phyloP scores from a whole-genome alignment of 306 rosid species.

The Cucurbita ficifolia region DNA sequence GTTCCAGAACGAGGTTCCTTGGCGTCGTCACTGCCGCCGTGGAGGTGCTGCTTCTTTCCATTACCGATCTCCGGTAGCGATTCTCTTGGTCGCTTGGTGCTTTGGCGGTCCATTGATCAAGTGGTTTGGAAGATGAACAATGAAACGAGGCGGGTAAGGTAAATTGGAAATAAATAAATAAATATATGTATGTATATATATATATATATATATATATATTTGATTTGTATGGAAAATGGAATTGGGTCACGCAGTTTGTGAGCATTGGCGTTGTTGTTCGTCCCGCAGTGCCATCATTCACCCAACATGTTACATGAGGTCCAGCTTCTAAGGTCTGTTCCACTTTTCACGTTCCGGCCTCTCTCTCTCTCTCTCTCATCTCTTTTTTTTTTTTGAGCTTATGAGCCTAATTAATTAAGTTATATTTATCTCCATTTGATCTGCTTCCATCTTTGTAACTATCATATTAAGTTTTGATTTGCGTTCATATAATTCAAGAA shows the following conservation, averaged over 20 bases:
- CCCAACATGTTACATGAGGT: background rate
- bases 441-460: too few relatives aligned
- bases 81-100: background rate
- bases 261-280: too few relatives aligned
- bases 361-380: background rate
- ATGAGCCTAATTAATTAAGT: too few relatives aligned
- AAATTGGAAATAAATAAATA: background rate
- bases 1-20: background rate
- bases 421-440: too few relatives aligned
- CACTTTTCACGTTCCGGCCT: conserved; percentile 6
- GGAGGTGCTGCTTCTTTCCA: background rate
- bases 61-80: background rate
- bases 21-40: too few relatives aligned
- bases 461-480: too few relatives aligned
- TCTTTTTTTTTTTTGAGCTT: background rate
- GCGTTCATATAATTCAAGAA: too few relatives aligned
- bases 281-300: background rate
- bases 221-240: too few relatives aligned
- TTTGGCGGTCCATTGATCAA: background rate
- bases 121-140: background rate
- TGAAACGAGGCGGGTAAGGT: background rate
- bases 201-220: too few relatives aligned
- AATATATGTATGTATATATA: too few relatives aligned
- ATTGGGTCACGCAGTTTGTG: too few relatives aligned
- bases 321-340: background rate